These are phyloP conservation scores for Coemansia sp. DNA, from an alignment of 371 early-diverging fungal genomes.

Conservation along the genomic window DNA sequence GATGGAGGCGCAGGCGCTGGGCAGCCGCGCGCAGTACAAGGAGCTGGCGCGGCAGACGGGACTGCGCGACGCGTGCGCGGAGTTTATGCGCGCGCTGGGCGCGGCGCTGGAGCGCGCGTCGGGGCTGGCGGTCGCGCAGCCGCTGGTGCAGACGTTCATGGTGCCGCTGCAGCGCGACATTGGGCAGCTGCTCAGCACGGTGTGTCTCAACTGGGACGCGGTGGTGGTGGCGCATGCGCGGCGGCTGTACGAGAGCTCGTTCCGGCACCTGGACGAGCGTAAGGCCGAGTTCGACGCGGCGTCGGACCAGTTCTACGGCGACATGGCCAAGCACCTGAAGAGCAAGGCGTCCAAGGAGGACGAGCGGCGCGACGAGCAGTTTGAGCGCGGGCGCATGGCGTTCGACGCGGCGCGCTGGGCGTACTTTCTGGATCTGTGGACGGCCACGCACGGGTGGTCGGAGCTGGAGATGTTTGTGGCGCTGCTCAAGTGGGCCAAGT, in stretches of 20 bases:
- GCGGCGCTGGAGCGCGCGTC: conserved; percentile 10
- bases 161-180: conserved; percentile 32
- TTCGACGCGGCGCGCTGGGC: conserved; percentile 39
- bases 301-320: conserved; percentile 28
- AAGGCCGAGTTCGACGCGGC: conserved; percentile 30
- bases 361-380: conserved; percentile 29
- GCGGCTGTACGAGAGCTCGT: conserved; percentile 34
- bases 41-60: conserved; percentile 30
- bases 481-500: conserved; percentile 40
- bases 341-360: conserved; percentile 27
- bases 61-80: conserved; percentile 32
- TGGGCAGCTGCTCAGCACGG: conserved; percentile 27
- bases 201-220: conserved; percentile 42
- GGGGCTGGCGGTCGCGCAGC: conserved; percentile 23
- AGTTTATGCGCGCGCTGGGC: conserved; percentile 32
- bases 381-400: conserved; percentile 16
- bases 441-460: conserved; percentile 35
- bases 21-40: conserved; percentile 28
- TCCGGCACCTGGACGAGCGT: conserved; percentile 38
- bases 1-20: conserved; percentile 37
- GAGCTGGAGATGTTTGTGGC: conserved; percentile 43
- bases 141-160: conserved; percentile 23
- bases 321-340: conserved; percentile 34
- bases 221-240: conserved; percentile 28
- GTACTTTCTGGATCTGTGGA: conserved; percentile 45